Percentiles rank a stretch among this genome's conserved stretches.
phyloP scores from a whole-genome alignment of 1,139 yeast genomes.

The Arxiozyma slooffiae region DNA sequence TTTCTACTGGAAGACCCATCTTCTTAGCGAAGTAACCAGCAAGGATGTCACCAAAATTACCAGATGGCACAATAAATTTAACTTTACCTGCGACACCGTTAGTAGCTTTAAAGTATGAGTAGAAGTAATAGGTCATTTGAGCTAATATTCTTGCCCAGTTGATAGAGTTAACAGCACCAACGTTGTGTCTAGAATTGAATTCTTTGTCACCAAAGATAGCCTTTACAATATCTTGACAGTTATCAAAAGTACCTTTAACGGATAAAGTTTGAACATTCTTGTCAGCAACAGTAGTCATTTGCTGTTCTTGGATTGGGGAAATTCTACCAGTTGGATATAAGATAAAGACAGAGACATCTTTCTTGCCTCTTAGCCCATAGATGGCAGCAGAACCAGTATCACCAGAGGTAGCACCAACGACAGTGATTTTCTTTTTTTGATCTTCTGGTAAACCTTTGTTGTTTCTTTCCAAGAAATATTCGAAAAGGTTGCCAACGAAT shows the following conservation, averaged over 20 bases:
- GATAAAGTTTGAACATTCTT: slow-evolving; percentile 88
- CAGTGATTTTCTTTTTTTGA: slow-evolving; percentile 74
- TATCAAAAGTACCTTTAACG: slow-evolving; percentile 93
- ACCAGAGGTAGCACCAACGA: slow-evolving; percentile 98
- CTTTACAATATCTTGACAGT: slow-evolving; percentile 94
- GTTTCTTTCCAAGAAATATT: slow-evolving; percentile 72
- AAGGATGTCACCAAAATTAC: slow-evolving; percentile 94
- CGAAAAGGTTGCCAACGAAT: slow-evolving; percentile 93
- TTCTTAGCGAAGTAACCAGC: slow-evolving; percentile 92
- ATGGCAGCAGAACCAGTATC: slow-evolving; percentile 99
- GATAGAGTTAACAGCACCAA: slow-evolving; percentile 96
- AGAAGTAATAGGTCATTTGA: slow-evolving; percentile 92
- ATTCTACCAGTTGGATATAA: slow-evolving; percentile 95
- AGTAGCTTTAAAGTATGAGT: slow-evolving; percentile 74
- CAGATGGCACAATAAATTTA: slow-evolving; percentile 90
- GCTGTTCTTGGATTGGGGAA: slow-evolving; percentile 95
- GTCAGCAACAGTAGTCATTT: slow-evolving; percentile 97
- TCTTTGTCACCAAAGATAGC: slow-evolving; percentile 81
- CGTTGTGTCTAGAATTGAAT: slow-evolving; percentile 80
- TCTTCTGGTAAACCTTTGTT: slow-evolving; percentile 54
- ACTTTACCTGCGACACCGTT: slow-evolving; percentile 40
- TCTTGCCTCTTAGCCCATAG: slow-evolving; percentile 91
- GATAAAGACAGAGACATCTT: slow-evolving; percentile 92
- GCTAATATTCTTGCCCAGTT: slow-evolving; percentile 99
- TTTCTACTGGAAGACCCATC: slow-evolving; percentile 89